phyloP scores from a whole-genome alignment of 805 yeast genomes.

The Danielia oregonensis region DNA sequence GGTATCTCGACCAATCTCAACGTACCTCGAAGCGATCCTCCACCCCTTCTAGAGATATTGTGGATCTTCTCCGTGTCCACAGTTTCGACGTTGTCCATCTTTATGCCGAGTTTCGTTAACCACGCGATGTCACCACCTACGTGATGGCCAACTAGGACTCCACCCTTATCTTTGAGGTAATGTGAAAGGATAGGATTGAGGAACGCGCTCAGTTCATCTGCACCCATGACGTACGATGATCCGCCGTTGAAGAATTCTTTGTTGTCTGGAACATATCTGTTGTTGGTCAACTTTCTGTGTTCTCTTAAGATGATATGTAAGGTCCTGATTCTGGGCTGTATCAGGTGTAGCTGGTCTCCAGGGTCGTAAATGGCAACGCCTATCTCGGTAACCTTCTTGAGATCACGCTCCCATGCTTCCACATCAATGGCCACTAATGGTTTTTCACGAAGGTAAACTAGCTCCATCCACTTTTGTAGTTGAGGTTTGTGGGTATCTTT shows the following conservation, averaged over 20 bases:
- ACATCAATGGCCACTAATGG: slow-evolving; percentile 26
- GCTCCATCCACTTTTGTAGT: slow-evolving; percentile 15
- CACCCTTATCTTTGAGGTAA: slow-evolving; percentile 14
- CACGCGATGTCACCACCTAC: slow-evolving; percentile 15
- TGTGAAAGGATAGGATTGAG: slow-evolving; percentile 11
- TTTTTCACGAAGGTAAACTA: slow-evolving; percentile 17
- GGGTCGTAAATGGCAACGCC: slow-evolving; percentile 25
- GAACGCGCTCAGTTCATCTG: slow-evolving; percentile 8
- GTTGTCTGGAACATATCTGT: slow-evolving; percentile 20
- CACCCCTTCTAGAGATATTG: slow-evolving; percentile 11
- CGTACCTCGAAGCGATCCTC: slow-evolving; percentile 20
- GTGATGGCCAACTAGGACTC: slow-evolving; percentile 19
- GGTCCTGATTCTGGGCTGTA: slow-evolving; percentile 16
- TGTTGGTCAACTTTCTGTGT: slow-evolving; percentile 13
- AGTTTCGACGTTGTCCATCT: slow-evolving; percentile 4
- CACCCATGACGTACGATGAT: slow-evolving; percentile 14
- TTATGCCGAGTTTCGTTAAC: slow-evolving; percentile 12
- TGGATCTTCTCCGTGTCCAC: slow-evolving; percentile 21
- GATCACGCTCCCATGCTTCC: slow-evolving; percentile 22
- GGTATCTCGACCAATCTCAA: slow-evolving; percentile 19
- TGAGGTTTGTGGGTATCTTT: slow-evolving; percentile 6
- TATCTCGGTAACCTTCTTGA: slow-evolving; percentile 19
- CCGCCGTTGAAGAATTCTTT: slow-evolving; percentile 21
- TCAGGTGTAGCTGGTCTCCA: slow-evolving; percentile 10
- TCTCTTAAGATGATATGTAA: slow-evolving; percentile 21